phyloP scores from a whole-genome alignment of 345 rosid species.

The Ceriops decandra region DNA sequence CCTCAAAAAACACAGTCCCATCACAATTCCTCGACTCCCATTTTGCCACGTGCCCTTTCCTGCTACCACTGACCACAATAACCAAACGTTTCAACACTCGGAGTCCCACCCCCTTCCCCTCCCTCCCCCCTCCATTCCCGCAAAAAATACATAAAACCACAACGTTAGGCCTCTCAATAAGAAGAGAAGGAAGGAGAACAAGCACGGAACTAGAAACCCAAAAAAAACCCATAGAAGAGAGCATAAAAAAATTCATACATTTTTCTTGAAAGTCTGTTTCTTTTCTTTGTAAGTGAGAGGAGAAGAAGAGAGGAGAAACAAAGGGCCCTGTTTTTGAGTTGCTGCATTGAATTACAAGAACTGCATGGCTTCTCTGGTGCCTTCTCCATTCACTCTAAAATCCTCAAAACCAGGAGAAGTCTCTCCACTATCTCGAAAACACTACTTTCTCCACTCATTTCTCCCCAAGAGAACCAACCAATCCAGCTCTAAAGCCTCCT shows the following conservation, averaged over 20 bases:
- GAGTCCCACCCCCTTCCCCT: constrained; percentile 6
- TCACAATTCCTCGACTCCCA: constrained; percentile 22
- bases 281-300: constrained; percentile 18
- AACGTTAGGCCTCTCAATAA: no score
- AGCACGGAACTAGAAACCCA: not conserved
- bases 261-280: constrained; percentile 4
- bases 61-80: constrained; percentile 56
- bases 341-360: not conserved
- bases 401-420: constrained; percentile 64
- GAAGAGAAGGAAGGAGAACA: constrained; percentile 1
- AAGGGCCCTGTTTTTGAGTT: constrained; percentile 22
- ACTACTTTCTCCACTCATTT: constrained; percentile 67
- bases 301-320: constrained; percentile 22
- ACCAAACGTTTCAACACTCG: constrained; percentile 28
- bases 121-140: constrained; percentile 5
- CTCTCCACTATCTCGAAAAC: constrained; percentile 67
- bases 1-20: constrained; percentile 40
- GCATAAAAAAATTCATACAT: not conserved
- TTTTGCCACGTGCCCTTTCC: constrained; percentile 66
- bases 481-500: constrained; percentile 35
- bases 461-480: constrained; percentile 43
- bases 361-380: constrained; percentile 69
- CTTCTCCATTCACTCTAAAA: constrained; percentile 62
- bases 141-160: not conserved
- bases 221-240: not conserved